Percentiles rank a stretch among this genome's conserved stretches.
Evolutionary conservation across 73 alveolate species (phyloP).

Genomic region (Paramecium pentaurelia): DNA sequence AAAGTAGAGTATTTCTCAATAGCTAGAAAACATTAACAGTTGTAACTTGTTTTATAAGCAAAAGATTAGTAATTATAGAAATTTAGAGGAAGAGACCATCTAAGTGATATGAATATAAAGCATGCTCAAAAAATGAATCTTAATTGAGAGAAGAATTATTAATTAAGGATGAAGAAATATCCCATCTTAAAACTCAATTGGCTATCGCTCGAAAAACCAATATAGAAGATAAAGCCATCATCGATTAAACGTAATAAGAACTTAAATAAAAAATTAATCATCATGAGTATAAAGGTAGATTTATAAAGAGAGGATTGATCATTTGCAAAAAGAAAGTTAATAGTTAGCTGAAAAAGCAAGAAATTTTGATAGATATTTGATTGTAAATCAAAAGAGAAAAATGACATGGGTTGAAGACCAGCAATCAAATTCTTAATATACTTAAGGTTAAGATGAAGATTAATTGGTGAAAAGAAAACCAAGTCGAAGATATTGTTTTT

Average conservation of each 20-base stretch:
- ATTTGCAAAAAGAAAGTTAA: background rate
- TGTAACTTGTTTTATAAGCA: background rate
- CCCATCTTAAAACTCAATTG: background rate
- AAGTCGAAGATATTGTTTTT: background rate
- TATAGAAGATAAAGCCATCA: background rate
- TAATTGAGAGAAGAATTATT: background rate
- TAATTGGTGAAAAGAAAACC: background rate
- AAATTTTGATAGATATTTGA: background rate
- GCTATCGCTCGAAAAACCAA: background rate
- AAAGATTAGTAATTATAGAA: background rate
- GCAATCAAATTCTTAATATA: background rate
- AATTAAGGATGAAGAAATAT: background rate
- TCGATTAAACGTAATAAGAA: background rate
- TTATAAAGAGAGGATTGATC: background rate
- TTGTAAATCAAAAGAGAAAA: background rate
- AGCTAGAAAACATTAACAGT: background rate
- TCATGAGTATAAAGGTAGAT: background rate
- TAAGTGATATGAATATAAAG: background rate
- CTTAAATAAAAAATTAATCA: background rate
- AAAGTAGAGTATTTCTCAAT: background rate
- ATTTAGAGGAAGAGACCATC: background rate
- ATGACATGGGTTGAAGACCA: background rate
- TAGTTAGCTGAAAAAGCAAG: background rate
- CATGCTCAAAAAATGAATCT: background rate
- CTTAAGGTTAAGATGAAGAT: background rate